Evolutionary conservation across 2,329 filamentous ascomycete species (phyloP), one percentile per base, ranked within the genome.

Genomic region (Gyromitra esculenta): DNA sequence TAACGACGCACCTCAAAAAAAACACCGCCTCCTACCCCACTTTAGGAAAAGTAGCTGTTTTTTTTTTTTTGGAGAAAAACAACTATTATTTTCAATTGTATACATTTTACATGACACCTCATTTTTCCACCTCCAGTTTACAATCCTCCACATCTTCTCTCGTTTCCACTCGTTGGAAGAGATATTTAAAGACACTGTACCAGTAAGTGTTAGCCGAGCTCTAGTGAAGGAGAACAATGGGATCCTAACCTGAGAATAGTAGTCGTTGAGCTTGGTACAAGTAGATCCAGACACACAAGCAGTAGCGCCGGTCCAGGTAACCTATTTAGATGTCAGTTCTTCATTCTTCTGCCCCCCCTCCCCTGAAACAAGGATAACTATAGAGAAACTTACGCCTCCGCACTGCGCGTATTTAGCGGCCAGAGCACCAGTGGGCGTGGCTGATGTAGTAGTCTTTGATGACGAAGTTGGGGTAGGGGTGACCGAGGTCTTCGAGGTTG

Each of bases 221-320:
- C 50, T 31, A 5, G 5, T 31, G 11, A 13, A 37, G 21, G n/a
- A 48, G 25, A 13, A 25, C 1, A 41, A 15, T 2, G 57, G 37
- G 35, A n/a, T 18, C 67, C 68, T 67, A 63, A 60, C 74, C 77
- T 86, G 85, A 66, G 81, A 84, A 77, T 86, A 86, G 79, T 82
- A 86, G 18, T 83, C 79, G 76, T 86, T 86, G 9, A 81, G 67
- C 59, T 81, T 80, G 2, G 74, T 81, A 80, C 85, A 86, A 0
- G 81, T 81, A 59, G 84, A 85, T 1, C 85, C 85, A 37, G 83
- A 80, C 15, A 84, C 81, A 62, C 85, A 86, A 0, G 82, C 82
- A 1, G 81, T 86, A 0, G 80, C 52, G 0, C 85, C 85, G n/a
- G 78, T 77, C 81, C 81, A 85, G 56, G 69, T 78, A 18, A 80